Conservation (phyloP, 805 yeast genomes). For the Monosporozyma unispora region DNA sequence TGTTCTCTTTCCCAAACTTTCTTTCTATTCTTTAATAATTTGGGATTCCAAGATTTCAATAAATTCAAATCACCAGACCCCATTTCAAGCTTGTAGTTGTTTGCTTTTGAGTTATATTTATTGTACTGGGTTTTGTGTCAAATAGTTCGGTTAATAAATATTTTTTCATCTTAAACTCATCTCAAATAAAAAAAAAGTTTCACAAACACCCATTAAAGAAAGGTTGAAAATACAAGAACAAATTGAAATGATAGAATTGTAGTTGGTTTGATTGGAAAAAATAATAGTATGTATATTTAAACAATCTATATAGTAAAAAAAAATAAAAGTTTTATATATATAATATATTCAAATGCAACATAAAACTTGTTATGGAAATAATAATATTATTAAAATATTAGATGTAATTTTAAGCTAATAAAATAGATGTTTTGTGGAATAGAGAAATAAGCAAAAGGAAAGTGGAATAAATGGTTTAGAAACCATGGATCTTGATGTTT, state of each 20-base stretch:
- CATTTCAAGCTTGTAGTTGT: not conserved
- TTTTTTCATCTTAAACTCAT: no score
- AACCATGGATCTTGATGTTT: constrained; percentile 97
- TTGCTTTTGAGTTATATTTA: not conserved
- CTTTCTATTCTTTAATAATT: constrained; percentile 70
- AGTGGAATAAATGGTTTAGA: constrained; percentile 41
- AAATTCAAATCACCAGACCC: constrained; percentile 73
- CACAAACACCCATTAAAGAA: no score
- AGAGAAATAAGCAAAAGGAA: not conserved
- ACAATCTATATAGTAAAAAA: not conserved
- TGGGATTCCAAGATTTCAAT: constrained; percentile 96
- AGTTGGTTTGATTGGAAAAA: no score
- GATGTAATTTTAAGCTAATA: not conserved
- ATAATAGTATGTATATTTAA: not conserved
- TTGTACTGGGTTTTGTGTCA: not conserved
- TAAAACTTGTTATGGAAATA: not conserved
- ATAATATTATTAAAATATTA: not conserved
- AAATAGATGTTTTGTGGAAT: not conserved
- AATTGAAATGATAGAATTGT: not conserved
- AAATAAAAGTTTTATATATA: not conserved
- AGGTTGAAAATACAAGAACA: no score
- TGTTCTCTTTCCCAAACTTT: constrained; percentile 81
- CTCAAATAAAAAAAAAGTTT: not conserved
- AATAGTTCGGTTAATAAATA: not conserved
- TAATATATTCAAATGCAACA: not conserved